These are phyloP conservation scores for Setaria italica DNA, from an alignment of 202 grass and related monocot species.

Conservation along the genomic window DNA sequence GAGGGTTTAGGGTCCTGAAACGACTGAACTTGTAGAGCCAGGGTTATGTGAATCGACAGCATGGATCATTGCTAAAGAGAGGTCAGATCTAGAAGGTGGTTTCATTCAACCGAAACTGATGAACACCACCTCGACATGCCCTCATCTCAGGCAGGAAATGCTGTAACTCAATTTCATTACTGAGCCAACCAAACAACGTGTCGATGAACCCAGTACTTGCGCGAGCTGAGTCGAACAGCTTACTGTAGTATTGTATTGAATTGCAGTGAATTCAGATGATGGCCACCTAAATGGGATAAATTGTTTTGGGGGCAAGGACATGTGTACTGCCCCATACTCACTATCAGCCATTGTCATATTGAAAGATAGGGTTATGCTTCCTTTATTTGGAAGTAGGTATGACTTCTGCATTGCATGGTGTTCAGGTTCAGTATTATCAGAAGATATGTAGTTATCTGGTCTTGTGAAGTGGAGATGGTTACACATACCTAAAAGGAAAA, in stretches of 20 bases:
- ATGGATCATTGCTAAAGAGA: neutral
- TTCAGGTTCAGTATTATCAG: neutral
- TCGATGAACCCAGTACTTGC: too few relatives aligned
- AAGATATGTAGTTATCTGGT: neutral
- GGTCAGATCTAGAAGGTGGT: slow-evolving; percentile 25
- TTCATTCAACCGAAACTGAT: neutral
- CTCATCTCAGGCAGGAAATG: neutral
- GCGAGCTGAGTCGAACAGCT: too few relatives aligned
- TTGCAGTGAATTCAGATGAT: too few relatives aligned
- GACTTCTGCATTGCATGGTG: neutral
- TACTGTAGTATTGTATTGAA: too few relatives aligned
- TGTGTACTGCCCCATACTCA: neutral
- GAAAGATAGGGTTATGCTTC: neutral
- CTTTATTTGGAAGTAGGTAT: neutral
- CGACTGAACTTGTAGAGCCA: neutral
- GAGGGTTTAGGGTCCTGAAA: slow-evolving; percentile 36
- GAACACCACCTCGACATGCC: neutral
- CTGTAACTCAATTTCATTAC: too few relatives aligned
- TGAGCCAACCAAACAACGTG: too few relatives aligned
- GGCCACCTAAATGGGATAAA: too few relatives aligned
- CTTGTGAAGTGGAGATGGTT: neutral
- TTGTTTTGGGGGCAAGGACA: too few relatives aligned
- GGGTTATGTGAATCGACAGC: neutral
- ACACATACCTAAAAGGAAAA: neutral
- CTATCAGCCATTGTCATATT: neutral